Evolutionary conservation across 2,329 filamentous ascomycete genomes (phyloP).

Genomic region (Trichoderma atroviride): DNA sequence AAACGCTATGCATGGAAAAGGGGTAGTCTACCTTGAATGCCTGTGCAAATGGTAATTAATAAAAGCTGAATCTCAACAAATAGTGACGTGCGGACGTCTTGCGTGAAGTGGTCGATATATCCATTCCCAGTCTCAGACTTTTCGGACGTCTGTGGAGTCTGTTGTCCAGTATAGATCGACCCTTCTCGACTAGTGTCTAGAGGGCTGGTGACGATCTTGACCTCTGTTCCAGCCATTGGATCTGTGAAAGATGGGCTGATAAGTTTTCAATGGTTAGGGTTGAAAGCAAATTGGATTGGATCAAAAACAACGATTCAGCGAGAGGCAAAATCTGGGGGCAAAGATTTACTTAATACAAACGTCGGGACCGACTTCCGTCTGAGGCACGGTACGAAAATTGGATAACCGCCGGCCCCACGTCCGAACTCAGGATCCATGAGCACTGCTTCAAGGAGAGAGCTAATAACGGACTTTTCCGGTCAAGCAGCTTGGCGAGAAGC

Average conservation of each 20-base stretch:
- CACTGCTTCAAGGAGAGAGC: slow-evolving; percentile 1
- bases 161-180: slow-evolving; percentile 3
- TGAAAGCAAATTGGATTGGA: background rate
- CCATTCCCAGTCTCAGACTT: background rate
- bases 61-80: slow-evolving; percentile 52
- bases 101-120: slow-evolving; percentile 29
- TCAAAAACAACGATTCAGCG: background rate
- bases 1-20: background rate
- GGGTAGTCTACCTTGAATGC: slow-evolving; percentile 49
- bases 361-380: slow-evolving; percentile 25
- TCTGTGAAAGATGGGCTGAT: background rate
- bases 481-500: slow-evolving; percentile 8
- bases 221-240: slow-evolving; percentile 14
- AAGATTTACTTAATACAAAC: slow-evolving; percentile 6
- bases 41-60: slow-evolving; percentile 53
- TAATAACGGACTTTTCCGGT: slow-evolving; percentile 2
- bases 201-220: background rate
- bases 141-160: background rate
- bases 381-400: slow-evolving; percentile 14
- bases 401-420: slow-evolving; percentile 23
- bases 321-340: background rate
- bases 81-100: slow-evolving; percentile 43
- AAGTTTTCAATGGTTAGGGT: background rate
- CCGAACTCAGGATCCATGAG: slow-evolving; percentile 13
- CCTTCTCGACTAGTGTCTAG: slow-evolving; percentile 19